A percentile compares a stretch with the other conserved stretches of the same genome.
phyloP scores from a whole-genome alignment of 352 stramenopile genomes.

The Pseudoperonospora humuli region DNA sequence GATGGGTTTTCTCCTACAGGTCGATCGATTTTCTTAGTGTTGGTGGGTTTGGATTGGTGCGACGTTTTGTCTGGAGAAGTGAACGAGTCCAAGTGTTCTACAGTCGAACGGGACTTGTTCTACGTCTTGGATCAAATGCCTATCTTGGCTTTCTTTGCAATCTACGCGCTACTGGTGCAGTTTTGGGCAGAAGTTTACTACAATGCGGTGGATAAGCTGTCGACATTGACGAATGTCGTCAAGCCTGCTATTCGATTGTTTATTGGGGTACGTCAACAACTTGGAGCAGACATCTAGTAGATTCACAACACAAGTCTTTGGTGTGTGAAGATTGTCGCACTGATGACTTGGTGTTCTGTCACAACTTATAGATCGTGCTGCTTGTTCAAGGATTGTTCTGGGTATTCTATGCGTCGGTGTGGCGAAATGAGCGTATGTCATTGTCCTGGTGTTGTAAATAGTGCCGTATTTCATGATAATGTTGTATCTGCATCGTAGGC shows the following conservation, averaged over 20 bases:
- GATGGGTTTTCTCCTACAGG: constrained; percentile 21
- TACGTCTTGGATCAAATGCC: constrained; percentile 81
- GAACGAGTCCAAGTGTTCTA: constrained; percentile 43
- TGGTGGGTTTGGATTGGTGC: constrained; percentile 79
- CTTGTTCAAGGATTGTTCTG: constrained; percentile 61
- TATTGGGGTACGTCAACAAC: constrained; percentile 37
- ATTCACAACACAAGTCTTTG: not conserved
- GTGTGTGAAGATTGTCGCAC: not conserved
- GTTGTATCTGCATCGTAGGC: constrained; percentile 21
- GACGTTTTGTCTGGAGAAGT: constrained; percentile 64
- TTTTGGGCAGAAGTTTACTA: constrained; percentile 88
- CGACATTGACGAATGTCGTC: constrained; percentile 47
- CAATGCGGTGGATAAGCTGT: constrained; percentile 73
- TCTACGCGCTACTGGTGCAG: constrained; percentile 77
- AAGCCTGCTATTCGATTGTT: constrained; percentile 61
- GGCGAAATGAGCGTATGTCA: constrained; percentile 57
- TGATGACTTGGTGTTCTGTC: not conserved
- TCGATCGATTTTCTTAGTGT: constrained; percentile 56
- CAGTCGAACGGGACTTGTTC: constrained; percentile 67
- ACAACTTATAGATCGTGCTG: constrained; percentile 37
- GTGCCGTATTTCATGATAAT: not conserved
- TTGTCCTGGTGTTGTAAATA: not conserved
- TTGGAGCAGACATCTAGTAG: not conserved
- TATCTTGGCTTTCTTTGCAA: constrained; percentile 74
- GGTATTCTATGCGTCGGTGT: constrained; percentile 72